phyloP scores from a whole-genome alignment of 2,329 filamentous ascomycete species.

The Fusarium verticillioides region DNA sequence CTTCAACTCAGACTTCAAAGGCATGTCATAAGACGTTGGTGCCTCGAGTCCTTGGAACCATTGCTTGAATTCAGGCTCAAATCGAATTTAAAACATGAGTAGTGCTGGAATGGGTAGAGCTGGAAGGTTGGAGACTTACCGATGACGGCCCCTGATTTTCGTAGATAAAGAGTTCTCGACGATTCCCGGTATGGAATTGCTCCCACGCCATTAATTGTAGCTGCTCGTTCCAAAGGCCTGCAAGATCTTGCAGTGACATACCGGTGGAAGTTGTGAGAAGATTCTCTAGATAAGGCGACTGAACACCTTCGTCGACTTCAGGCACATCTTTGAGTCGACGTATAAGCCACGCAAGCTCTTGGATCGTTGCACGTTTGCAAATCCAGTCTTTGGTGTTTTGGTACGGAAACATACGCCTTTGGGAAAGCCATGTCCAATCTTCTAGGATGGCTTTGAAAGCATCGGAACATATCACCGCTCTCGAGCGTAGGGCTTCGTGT shows the following conservation, averaged over 20 bases:
- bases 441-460: background rate
- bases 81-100: background rate
- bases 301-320: background rate
- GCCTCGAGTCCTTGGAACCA: background rate
- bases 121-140: background rate
- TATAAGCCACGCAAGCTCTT: slow-evolving; percentile 12
- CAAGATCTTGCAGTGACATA: background rate
- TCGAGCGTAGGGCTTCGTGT: background rate
- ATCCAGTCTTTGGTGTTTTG: background rate
- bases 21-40: background rate
- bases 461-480: background rate
- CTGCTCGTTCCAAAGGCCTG: background rate
- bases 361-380: background rate
- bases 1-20: background rate
- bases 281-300: background rate
- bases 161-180: slow-evolving; percentile 4
- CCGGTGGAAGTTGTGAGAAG: background rate
- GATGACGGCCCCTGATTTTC: background rate
- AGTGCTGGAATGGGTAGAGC: background rate
- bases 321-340: background rate
- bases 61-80: background rate
- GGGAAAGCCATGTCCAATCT: background rate
- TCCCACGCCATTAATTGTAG: background rate
- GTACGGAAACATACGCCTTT: background rate
- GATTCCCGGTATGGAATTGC: background rate